These are phyloP conservation scores for Gossypium trilobum DNA, from an alignment of 441 rosid genomes.

Conservation along the genomic window DNA sequence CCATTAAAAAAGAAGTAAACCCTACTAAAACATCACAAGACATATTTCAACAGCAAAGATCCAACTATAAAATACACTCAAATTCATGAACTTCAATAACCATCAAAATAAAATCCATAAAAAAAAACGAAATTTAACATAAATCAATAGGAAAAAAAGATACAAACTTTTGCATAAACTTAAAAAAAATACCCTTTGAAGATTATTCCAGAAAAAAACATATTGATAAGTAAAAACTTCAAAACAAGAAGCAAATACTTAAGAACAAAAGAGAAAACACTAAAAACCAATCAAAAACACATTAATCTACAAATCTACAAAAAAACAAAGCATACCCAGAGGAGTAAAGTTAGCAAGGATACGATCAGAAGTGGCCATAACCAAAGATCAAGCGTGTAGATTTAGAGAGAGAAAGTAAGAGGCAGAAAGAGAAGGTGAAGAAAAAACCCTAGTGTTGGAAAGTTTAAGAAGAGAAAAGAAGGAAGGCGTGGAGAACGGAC, in stretches of 20 bases:
- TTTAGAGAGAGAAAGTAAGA: constrained; percentile 6
- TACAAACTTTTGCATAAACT: neutral
- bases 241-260: neutral
- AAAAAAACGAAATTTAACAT: neutral
- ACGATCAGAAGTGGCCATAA: constrained; percentile 48
- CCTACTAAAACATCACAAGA: neutral
- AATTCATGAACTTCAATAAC: neutral
- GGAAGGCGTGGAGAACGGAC: constrained; percentile 3
- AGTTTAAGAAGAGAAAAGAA: neutral
- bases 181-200: neutral
- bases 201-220: neutral
- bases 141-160: neutral
- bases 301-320: neutral
- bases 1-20: neutral
- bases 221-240: neutral
- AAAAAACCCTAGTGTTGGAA: neutral
- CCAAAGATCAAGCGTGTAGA: constrained; percentile 6
- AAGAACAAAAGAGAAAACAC: neutral
- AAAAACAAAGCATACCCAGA: constrained; percentile 29
- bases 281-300: neutral
- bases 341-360: constrained; percentile 35
- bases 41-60: neutral
- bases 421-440: neutral
- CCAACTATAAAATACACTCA: constrained; percentile 3
- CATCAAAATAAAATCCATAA: neutral